A percentile compares a stretch with the other conserved stretches of the same genome.
Conservation (phyloP, 2,329 filamentous ascomycete species). For the Sporothrix inflata region DNA sequence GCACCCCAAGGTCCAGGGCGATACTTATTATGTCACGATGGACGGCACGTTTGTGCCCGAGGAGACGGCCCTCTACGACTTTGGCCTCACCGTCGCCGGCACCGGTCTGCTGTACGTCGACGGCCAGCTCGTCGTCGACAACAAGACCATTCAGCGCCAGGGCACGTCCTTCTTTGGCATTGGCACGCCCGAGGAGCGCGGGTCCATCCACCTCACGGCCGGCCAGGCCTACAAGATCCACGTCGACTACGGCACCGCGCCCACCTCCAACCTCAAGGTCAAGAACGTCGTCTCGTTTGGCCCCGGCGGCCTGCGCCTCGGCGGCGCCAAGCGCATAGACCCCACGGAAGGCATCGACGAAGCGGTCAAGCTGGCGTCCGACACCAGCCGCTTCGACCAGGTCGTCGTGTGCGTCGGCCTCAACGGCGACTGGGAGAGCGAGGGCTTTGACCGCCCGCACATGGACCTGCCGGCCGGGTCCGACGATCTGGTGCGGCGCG, state of each 20-base stretch:
- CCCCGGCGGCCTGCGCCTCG: constrained; percentile 44
- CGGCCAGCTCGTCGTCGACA: constrained; percentile 43
- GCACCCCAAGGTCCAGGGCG: constrained; percentile 40
- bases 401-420: constrained; percentile 64
- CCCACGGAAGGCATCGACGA: constrained; percentile 19
- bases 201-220: constrained; percentile 37
- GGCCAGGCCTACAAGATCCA: constrained; percentile 40
- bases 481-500: constrained; percentile 48
- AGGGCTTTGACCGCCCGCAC: constrained; percentile 34
- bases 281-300: constrained; percentile 50
- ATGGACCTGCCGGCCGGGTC: constrained; percentile 33
- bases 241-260: constrained; percentile 35
- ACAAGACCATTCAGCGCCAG: constrained; percentile 40
- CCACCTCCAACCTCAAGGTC: constrained; percentile 27
- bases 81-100: constrained; percentile 41
- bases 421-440: constrained; percentile 46
- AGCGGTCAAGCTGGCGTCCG: constrained; percentile 38
- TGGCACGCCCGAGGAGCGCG: constrained; percentile 42
- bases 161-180: constrained; percentile 41
- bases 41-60: constrained; percentile 40
- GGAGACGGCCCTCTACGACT: constrained; percentile 39
- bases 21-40: constrained; percentile 47
- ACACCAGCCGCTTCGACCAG: constrained; percentile 55
- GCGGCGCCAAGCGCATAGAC: constrained; percentile 30
- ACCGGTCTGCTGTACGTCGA: constrained; percentile 43